These are phyloP conservation scores for Astrephomene gubernaculifera DNA, from an alignment of 139 green algal species.

Conservation along the genomic window DNA sequence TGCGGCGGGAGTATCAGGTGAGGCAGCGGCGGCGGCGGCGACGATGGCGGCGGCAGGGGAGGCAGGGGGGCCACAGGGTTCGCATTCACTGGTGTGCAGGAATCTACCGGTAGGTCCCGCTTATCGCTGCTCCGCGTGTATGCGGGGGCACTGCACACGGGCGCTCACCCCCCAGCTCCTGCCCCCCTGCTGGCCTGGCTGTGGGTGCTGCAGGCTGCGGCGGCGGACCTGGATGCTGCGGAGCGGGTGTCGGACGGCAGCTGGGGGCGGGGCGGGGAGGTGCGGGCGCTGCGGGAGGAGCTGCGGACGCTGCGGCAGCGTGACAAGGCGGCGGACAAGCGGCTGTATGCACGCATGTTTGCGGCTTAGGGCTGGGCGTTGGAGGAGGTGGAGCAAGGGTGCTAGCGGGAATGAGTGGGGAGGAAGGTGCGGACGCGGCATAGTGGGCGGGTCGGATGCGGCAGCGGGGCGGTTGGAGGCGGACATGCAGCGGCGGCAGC, in stretches of 20 bases:
- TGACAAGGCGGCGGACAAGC: neutral
- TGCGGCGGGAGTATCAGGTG: conserved; percentile 17
- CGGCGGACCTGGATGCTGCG: neutral
- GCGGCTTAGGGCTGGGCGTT: neutral
- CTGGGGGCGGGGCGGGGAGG: neutral
- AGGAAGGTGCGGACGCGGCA: neutral
- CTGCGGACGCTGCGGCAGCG: neutral
- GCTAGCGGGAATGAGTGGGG: neutral
- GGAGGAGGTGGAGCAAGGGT: neutral
- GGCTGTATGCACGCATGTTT: conserved; percentile 13
- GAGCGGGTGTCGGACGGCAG: neutral
- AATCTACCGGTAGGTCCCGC: neutral
- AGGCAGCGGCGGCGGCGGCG: too few species aligned
- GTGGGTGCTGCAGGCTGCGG: neutral
- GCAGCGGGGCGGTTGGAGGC: too few species aligned
- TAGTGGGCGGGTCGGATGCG: neutral
- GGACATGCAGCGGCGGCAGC: too few species aligned
- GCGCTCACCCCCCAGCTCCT: neutral
- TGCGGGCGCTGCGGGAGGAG: neutral
- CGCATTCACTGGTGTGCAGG: neutral
- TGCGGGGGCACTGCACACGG: neutral
- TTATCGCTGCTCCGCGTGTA: too few species aligned
- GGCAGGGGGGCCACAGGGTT: neutral
- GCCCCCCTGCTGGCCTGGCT: neutral
- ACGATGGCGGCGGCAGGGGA: too few species aligned